Evolutionary conservation across 108 stramenopile species (phyloP).

Genomic region (Discostella stelligeroides): DNA sequence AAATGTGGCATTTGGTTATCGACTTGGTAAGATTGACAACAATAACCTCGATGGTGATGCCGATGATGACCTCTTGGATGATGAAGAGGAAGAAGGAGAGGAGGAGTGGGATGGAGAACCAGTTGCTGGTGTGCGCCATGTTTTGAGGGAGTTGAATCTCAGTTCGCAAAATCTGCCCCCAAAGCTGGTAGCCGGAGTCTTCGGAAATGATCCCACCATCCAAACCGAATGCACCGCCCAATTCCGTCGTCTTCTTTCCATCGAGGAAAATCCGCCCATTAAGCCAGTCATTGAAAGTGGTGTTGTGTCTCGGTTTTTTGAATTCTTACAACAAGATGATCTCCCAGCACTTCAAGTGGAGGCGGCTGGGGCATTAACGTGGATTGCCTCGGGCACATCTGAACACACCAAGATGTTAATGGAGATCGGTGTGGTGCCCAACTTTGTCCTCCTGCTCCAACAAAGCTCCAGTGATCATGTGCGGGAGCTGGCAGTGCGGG

Average conservation of each 20-base stretch:
- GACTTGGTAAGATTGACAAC: constrained; percentile 49
- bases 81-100: constrained; percentile 45
- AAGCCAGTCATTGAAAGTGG: constrained; percentile 96
- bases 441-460: constrained; percentile 92
- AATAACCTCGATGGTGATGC: constrained; percentile 55
- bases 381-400: constrained; percentile 95
- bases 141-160: no score
- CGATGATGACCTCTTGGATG: constrained; percentile 50
- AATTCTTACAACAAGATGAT: constrained; percentile 92
- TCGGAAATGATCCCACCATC: constrained; percentile 83
- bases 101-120: constrained; percentile 29
- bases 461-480: constrained; percentile 95
- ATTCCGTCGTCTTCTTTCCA: constrained; percentile 93
- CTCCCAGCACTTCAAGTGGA: constrained; percentile 98
- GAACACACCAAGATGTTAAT: constrained; percentile 98
- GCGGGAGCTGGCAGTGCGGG: constrained; percentile 98
- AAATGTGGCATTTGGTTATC: constrained; percentile 42
- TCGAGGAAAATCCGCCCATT: constrained; percentile 98
- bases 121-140: constrained; percentile 3
- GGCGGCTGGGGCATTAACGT: constrained; percentile 99
- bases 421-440: constrained; percentile 97
- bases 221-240: constrained; percentile 93
- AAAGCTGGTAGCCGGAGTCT: constrained; percentile 91
- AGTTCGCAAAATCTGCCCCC: constrained; percentile 69
- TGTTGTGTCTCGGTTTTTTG: constrained; percentile 96